Evolutionary conservation across 768 basidiomycete genomes (phyloP).

Genomic region (Candolleomyces eurysporus): DNA sequence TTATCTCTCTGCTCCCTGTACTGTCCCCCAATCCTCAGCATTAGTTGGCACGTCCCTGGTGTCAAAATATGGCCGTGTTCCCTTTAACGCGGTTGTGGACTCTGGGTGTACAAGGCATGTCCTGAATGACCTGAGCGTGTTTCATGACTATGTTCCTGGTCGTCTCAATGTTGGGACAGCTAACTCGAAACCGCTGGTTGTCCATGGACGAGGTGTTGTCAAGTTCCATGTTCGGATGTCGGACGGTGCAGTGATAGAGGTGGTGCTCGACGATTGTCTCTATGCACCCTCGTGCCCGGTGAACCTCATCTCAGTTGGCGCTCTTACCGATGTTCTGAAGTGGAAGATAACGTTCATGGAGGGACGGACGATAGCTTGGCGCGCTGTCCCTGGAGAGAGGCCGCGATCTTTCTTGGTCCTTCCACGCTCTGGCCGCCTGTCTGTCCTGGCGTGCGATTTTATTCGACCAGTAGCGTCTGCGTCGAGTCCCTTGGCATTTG

Average conservation of each 20-base stretch:
- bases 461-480: too few species aligned
- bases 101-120: slow-evolving; percentile 21
- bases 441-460: too few species aligned
- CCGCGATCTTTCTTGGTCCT: too few species aligned
- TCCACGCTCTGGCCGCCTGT: too few species aligned
- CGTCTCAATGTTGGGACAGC: slow-evolving; percentile 15
- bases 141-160: slow-evolving; percentile 12
- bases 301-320: slow-evolving; percentile 20
- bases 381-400: too few species aligned
- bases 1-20: background rate
- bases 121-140: slow-evolving; percentile 11
- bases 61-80: background rate
- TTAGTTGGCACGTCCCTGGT: background rate
- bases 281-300: slow-evolving; percentile 21
- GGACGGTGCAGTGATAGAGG: background rate
- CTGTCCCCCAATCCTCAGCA: background rate
- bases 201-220: slow-evolving; percentile 15
- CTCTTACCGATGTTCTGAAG: too few species aligned
- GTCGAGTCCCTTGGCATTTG: too few species aligned
- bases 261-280: slow-evolving; percentile 19
- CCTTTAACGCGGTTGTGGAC: slow-evolving; percentile 13
- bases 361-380: too few species aligned
- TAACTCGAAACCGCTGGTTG: slow-evolving; percentile 14
- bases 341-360: too few species aligned
- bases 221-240: background rate